A percentile compares a stretch with the other conserved stretches of the same genome.
Evolutionary conservation across 345 rosid species (phyloP).

Genomic region (Eucalyptus rudis): DNA sequence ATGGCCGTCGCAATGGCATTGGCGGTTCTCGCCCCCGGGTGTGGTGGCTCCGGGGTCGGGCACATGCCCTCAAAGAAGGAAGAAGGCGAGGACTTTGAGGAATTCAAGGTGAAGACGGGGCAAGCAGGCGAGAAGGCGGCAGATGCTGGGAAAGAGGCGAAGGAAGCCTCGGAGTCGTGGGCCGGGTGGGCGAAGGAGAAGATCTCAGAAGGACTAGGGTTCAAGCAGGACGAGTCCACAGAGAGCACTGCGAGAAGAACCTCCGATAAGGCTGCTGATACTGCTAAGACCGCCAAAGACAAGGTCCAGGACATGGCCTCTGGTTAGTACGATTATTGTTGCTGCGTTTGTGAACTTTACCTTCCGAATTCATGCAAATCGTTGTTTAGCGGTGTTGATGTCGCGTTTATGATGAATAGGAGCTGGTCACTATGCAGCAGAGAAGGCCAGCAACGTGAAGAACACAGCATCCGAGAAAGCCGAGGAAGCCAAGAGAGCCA

Average conservation of each 20-base stretch:
- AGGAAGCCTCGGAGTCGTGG: slow-evolving; percentile 32
- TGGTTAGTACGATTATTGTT: slow-evolving; percentile 1
- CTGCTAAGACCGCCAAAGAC: slow-evolving; percentile 13
- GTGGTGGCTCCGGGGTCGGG: slow-evolving; percentile 1
- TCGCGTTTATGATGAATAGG: neutral
- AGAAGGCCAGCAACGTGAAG: slow-evolving; percentile 3
- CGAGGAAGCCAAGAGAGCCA: neutral
- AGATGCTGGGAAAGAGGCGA: neutral
- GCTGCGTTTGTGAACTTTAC: neutral
- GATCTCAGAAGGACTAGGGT: slow-evolving; percentile 19
- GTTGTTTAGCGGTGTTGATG: neutral
- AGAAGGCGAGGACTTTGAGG: neutral
- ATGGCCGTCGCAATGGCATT: neutral
- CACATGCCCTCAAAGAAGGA: slow-evolving; percentile 1
- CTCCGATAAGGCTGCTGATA: slow-evolving; percentile 3
- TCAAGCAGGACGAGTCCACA: slow-evolving; percentile 15
- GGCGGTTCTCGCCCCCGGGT: neutral
- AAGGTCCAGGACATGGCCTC: slow-evolving; percentile 11
- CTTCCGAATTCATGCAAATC: neutral
- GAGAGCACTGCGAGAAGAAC: slow-evolving; percentile 4
- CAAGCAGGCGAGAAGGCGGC: neutral
- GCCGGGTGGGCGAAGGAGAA: slow-evolving; percentile 48
- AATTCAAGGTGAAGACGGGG: neutral
- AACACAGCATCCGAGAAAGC: neutral
- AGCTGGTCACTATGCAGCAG: neutral